Evolutionary conservation across 768 basidiomycete genomes (phyloP).

Genomic region (Termitomyces sp.): DNA sequence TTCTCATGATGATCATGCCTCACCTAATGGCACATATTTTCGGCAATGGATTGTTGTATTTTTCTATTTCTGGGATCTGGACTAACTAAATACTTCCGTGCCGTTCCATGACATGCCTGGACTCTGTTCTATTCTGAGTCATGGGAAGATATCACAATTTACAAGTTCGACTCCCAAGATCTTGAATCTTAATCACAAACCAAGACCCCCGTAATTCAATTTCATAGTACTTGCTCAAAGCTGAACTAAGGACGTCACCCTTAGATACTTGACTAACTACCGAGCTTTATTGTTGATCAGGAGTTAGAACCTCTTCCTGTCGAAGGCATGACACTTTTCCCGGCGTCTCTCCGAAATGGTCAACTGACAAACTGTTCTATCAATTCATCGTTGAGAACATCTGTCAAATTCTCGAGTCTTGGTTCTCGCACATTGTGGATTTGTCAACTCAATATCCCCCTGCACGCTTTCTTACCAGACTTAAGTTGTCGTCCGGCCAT

Average conservation of each 20-base stretch:
- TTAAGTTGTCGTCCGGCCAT: not conserved
- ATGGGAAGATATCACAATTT: not conserved
- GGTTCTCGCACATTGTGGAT: not conserved
- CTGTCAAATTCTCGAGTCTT: not conserved
- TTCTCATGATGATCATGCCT: not conserved
- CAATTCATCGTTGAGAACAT: not conserved
- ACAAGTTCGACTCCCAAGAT: not conserved
- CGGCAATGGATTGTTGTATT: not conserved
- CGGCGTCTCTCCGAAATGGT: slow-evolving; percentile 1
- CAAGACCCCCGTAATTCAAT: not conserved
- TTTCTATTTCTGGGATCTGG: not conserved
- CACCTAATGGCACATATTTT: not conserved
- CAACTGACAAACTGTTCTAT: not conserved
- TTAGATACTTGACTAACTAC: not conserved
- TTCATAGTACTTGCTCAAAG: too few species aligned
- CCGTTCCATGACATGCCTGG: not conserved
- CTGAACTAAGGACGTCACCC: not conserved
- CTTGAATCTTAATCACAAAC: too few species aligned
- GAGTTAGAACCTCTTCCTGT: not conserved
- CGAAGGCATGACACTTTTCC: not conserved
- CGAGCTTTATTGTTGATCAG: not conserved
- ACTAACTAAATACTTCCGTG: not conserved
- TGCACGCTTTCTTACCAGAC: too few species aligned
- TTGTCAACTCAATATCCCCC: too few species aligned
- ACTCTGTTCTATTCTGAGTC: not conserved